phyloP scores from a whole-genome alignment of 2,329 filamentous ascomycete species.

The Fusarium sp. region DNA sequence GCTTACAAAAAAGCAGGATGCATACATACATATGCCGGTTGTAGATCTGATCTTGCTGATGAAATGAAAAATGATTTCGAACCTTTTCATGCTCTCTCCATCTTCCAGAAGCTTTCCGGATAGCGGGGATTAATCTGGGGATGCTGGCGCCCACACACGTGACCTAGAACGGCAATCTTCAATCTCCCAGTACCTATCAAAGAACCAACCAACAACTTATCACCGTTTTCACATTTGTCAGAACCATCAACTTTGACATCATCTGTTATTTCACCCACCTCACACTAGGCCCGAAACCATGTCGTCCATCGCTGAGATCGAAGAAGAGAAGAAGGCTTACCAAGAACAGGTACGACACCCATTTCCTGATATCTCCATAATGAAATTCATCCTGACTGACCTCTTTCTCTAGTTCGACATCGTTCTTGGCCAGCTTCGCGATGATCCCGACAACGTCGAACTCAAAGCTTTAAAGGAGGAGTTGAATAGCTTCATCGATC shows the following conservation, averaged over 20 bases:
- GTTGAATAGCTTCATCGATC: constrained; percentile 83
- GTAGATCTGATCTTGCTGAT: not conserved
- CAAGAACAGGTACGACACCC: constrained; percentile 65
- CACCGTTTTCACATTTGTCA: constrained; percentile 9
- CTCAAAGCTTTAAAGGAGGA: constrained; percentile 82
- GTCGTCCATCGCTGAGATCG: constrained; percentile 57
- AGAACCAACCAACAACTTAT: constrained; percentile 18
- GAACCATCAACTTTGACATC: not conserved
- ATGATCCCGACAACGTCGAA: constrained; percentile 84
- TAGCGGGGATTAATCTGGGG: constrained; percentile 9
- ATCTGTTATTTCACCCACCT: not conserved
- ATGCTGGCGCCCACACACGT: constrained; percentile 16
- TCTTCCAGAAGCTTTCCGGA: constrained; percentile 16
- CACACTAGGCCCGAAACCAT: constrained; percentile 34
- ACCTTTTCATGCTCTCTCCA: not conserved
- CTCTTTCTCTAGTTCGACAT: constrained; percentile 74
- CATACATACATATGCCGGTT: too few relatives aligned
- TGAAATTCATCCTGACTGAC: constrained; percentile 41
- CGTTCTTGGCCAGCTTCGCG: constrained; percentile 79
- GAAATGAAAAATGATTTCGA: not conserved
- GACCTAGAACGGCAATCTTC: constrained; percentile 32
- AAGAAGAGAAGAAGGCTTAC: constrained; percentile 67
- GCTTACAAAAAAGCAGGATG: not conserved
- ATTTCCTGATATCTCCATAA: not conserved
- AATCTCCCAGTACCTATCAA: constrained; percentile 2